phyloP scores from a whole-genome alignment of 1,284 basidiomycete species.

The Phlebopus sp. region DNA sequence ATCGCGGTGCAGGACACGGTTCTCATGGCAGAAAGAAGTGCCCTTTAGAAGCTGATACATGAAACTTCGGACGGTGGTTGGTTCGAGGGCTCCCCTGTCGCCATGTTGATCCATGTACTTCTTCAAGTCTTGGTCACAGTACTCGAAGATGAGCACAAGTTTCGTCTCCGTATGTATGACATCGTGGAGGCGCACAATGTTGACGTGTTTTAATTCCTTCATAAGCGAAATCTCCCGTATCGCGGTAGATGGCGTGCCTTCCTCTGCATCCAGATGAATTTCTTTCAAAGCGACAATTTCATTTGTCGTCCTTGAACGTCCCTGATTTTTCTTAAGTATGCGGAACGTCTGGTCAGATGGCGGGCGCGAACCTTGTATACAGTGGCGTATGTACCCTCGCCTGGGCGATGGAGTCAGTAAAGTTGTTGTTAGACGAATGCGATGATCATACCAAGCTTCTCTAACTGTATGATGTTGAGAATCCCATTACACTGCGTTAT shows the following conservation, averaged over 20 bases:
- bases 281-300: constrained; percentile 91
- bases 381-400: constrained; percentile 86
- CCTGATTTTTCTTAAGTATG: constrained; percentile 44
- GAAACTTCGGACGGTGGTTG: constrained; percentile 91
- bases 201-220: constrained; percentile 95
- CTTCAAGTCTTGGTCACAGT: constrained; percentile 97
- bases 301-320: constrained; percentile 81
- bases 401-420: constrained; percentile 34
- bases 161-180: constrained; percentile 99
- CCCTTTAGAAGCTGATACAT: constrained; percentile 98
- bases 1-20: constrained; percentile 96
- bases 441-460: constrained; percentile 29
- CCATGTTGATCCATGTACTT: constrained; percentile 99
- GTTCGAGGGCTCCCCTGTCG: constrained; percentile 91
- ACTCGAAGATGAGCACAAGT: constrained; percentile 98
- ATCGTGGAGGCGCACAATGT: constrained; percentile 95
- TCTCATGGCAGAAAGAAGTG: constrained; percentile 98
- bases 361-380: constrained; percentile 75
- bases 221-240: constrained; percentile 95
- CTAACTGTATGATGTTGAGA: constrained; percentile 25
- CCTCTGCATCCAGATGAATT: constrained; percentile 94
- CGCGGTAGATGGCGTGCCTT: constrained; percentile 92
- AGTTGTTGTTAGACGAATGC: constrained; percentile 1
- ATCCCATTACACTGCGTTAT: neutral
- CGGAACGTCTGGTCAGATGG: neutral